Percentiles rank a stretch among this genome's conserved stretches.
These are phyloP conservation scores for Dioszegia aurantiaca DNA, from an alignment of 768 basidiomycete species.

Conservation along the genomic window DNA sequence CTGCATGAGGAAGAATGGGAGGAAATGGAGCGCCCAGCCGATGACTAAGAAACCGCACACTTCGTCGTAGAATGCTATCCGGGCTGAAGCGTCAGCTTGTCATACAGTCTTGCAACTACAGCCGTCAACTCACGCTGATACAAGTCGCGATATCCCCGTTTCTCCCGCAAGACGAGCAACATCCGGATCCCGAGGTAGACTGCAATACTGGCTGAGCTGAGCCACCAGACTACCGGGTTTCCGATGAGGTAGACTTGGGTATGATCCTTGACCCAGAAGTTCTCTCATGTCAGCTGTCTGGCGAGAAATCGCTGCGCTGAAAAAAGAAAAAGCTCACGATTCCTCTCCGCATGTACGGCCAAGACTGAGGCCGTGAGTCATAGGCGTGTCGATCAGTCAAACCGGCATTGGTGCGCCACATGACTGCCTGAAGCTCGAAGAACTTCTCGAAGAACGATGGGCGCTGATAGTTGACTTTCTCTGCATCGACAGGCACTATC, in stretches of 20 bases:
- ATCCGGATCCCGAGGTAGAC: constrained; percentile 69
- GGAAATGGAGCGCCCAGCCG: constrained; percentile 89
- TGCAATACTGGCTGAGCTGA: constrained; percentile 68
- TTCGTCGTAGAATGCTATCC: constrained; percentile 85
- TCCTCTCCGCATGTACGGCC: constrained; percentile 88
- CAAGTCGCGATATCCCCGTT: constrained; percentile 88
- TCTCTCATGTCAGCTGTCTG: constrained; percentile 56
- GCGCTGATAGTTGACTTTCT: constrained; percentile 83
- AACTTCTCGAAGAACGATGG: constrained; percentile 90
- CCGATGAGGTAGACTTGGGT: constrained; percentile 92
- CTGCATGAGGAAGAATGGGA: constrained; percentile 95
- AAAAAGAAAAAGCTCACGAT: constrained; percentile 60
- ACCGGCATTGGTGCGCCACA: constrained; percentile 97
- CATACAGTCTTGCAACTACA: neutral
- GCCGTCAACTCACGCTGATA: constrained; percentile 68
- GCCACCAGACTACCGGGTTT: constrained; percentile 91
- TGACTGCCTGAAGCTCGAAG: constrained; percentile 82
- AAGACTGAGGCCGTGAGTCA: constrained; percentile 85
- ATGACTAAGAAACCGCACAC: constrained; percentile 87
- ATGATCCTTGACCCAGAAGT: constrained; percentile 98
- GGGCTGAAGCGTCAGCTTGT: constrained; percentile 58
- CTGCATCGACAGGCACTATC: constrained; percentile 64
- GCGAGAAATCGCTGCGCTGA: neutral
- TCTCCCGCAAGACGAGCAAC: constrained; percentile 77
- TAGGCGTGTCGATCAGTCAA: constrained; percentile 90